Percentiles rank a stretch among this genome's conserved stretches.
Evolutionary conservation across 495 filamentous ascomycete species (phyloP).

Genomic region (Talaromyces liani): DNA sequence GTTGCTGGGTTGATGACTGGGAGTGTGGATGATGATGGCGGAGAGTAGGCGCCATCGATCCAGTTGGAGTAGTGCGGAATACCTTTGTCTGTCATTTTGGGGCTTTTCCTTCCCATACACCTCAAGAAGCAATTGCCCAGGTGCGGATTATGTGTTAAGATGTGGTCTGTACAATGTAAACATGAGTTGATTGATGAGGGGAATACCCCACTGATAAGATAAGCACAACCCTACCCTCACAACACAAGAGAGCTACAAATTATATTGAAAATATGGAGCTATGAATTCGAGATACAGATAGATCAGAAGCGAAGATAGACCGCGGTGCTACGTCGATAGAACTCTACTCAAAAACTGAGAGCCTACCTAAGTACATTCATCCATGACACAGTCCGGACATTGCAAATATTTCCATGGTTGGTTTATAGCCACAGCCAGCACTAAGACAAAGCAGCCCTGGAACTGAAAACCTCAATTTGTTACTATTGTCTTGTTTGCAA

Average conservation of each 20-base stretch:
- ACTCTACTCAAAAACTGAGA: too few relatives aligned
- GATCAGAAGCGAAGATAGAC: too few relatives aligned
- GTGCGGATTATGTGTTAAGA: background rate
- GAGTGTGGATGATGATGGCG: slow-evolving; percentile 10
- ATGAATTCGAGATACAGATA: too few relatives aligned
- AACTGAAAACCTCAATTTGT: too few relatives aligned
- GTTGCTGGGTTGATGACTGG: slow-evolving; percentile 19
- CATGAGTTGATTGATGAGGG: background rate
- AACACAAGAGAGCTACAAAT: background rate
- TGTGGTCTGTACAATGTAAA: background rate
- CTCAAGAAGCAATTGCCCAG: background rate
- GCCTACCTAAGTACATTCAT: too few relatives aligned
- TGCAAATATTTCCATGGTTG: too few relatives aligned
- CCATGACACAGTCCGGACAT: too few relatives aligned
- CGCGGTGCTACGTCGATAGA: too few relatives aligned
- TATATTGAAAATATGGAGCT: too few relatives aligned
- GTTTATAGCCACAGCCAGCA: too few relatives aligned
- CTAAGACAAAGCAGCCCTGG: too few relatives aligned
- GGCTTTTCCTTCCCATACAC: background rate
- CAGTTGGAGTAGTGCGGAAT: slow-evolving; percentile 20
- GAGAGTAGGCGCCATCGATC: slow-evolving; percentile 19
- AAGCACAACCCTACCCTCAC: background rate
- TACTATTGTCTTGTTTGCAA: too few relatives aligned
- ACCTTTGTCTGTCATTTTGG: background rate
- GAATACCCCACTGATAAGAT: slow-evolving; percentile 3